A percentile compares a stretch with the other conserved stretches of the same genome.
phyloP scores from a whole-genome alignment of 441 rosid genomes.

The Omphalea diandra region DNA sequence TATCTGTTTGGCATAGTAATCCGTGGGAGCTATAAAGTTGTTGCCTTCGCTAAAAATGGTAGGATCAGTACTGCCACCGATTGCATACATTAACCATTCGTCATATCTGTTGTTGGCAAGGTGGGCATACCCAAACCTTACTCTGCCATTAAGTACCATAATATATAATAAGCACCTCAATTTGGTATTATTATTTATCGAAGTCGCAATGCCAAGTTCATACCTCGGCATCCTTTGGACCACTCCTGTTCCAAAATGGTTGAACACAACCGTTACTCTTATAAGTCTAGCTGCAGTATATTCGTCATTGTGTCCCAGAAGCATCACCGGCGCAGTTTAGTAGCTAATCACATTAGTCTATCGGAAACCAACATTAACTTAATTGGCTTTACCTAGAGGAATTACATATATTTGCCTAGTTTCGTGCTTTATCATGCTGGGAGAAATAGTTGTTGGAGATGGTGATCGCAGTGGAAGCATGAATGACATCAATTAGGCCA shows the following conservation, averaged over 20 bases:
- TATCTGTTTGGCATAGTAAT: constrained; percentile 64
- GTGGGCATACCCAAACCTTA: constrained; percentile 85
- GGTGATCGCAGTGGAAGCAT: constrained; percentile 83
- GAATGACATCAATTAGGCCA: constrained; percentile 82
- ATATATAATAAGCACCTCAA: too few relatives aligned
- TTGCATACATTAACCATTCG: constrained; percentile 90
- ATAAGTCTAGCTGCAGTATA: constrained; percentile 52
- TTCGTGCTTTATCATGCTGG: constrained; percentile 87
- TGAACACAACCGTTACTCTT: constrained; percentile 65
- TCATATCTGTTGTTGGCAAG: constrained; percentile 87
- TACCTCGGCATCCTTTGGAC: constrained; percentile 86
- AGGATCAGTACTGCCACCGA: constrained; percentile 82
- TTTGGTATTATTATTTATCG: too few relatives aligned
- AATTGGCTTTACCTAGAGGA: too few relatives aligned
- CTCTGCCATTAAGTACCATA: constrained; percentile 37
- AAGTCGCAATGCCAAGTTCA: too few relatives aligned
- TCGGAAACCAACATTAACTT: too few relatives aligned
- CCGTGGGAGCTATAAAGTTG: constrained; percentile 63
- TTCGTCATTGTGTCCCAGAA: constrained; percentile 58
- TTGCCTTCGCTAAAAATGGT: constrained; percentile 89
- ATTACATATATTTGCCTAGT: too few relatives aligned
- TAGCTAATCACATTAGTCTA: too few relatives aligned
- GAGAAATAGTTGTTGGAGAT: constrained; percentile 77
- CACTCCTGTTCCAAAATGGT: constrained; percentile 64
- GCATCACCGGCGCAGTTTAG: constrained; percentile 47